These are phyloP conservation scores for Cephalotrichum gorgonifer DNA, from an alignment of 2,329 filamentous ascomycete species.

Conservation along the genomic window DNA sequence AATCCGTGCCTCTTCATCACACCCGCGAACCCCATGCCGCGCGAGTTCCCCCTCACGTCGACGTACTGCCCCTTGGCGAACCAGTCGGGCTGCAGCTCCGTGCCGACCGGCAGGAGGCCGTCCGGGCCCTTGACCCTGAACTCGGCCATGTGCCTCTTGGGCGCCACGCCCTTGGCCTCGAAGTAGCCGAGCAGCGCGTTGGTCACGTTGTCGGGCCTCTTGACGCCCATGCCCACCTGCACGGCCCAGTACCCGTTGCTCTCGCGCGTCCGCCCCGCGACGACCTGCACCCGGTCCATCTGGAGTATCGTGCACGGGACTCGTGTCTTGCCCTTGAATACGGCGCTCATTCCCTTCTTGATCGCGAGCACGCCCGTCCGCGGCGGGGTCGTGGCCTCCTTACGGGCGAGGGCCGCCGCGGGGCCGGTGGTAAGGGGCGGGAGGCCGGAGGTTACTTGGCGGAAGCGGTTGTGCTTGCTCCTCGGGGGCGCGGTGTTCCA, in stretches of 20 bases:
- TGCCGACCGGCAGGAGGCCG: slow-evolving; percentile 68
- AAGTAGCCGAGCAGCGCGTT: slow-evolving; percentile 81
- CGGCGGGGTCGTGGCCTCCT: slow-evolving; percentile 46
- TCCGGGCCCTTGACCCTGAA: slow-evolving; percentile 69
- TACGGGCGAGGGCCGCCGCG: slow-evolving; percentile 49
- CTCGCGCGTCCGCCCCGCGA: slow-evolving; percentile 72
- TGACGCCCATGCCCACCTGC: slow-evolving; percentile 72
- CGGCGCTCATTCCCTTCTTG: slow-evolving; percentile 93
- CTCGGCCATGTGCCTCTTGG: slow-evolving; percentile 76
- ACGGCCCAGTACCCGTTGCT: slow-evolving; percentile 90
- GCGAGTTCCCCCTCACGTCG: slow-evolving; percentile 67
- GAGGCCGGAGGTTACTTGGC: slow-evolving; percentile 45
- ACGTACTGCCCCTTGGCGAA: slow-evolving; percentile 86
- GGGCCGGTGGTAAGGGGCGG: slow-evolving; percentile 47
- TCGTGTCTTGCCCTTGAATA: slow-evolving; percentile 71
- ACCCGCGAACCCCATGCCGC: slow-evolving; percentile 90
- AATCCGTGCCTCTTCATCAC: slow-evolving; percentile 97
- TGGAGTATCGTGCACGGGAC: slow-evolving; percentile 87
- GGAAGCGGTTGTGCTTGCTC: slow-evolving; percentile 48
- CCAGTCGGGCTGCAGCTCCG: slow-evolving; percentile 74
- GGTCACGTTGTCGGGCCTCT: slow-evolving; percentile 65
- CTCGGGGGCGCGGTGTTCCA: slow-evolving; percentile 47
- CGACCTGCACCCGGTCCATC: slow-evolving; percentile 82
- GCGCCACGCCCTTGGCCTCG: slow-evolving; percentile 67
- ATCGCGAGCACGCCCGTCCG: slow-evolving; percentile 75